Conservation (phyloP, 2,329 filamentous ascomycete species). For the Ophiostoma novo-ulmi region DNA sequence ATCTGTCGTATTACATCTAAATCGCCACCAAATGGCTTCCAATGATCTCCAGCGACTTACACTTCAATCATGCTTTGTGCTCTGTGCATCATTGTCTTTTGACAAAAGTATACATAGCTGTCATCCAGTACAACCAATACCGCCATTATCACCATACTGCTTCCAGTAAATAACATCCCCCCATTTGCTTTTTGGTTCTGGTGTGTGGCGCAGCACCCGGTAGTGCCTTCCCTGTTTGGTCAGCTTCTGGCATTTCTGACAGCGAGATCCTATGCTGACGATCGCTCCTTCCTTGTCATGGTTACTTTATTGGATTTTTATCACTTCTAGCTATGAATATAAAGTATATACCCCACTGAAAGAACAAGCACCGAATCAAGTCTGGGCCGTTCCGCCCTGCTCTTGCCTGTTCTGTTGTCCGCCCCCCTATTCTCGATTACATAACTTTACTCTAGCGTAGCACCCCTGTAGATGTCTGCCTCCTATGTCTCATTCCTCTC, state of each 20-base stretch:
- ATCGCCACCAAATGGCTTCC: neutral
- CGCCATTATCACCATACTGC: neutral
- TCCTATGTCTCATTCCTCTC: neutral
- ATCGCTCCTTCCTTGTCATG: neutral
- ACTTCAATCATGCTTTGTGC: neutral
- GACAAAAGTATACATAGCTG: neutral
- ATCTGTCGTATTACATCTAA: neutral
- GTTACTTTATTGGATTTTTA: neutral
- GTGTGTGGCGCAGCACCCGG: neutral
- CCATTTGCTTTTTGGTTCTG: neutral
- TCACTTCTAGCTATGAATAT: neutral
- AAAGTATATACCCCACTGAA: neutral
- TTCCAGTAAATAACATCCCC: neutral
- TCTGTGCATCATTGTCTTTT: neutral
- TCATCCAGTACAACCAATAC: neutral
- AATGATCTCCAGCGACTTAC: neutral
- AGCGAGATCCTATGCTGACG: neutral
- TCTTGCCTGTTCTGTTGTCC: neutral
- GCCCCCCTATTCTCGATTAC: neutral
- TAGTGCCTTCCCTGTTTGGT: conserved; percentile 18
- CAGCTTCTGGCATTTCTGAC: neutral
- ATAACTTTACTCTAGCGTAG: neutral
- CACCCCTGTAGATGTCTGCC: neutral
- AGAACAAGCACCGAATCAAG: neutral
- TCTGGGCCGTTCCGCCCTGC: neutral